These are phyloP conservation scores for Wallacemonas collosoma DNA, from an alignment of 208 protist species.

Conservation along the genomic window DNA sequence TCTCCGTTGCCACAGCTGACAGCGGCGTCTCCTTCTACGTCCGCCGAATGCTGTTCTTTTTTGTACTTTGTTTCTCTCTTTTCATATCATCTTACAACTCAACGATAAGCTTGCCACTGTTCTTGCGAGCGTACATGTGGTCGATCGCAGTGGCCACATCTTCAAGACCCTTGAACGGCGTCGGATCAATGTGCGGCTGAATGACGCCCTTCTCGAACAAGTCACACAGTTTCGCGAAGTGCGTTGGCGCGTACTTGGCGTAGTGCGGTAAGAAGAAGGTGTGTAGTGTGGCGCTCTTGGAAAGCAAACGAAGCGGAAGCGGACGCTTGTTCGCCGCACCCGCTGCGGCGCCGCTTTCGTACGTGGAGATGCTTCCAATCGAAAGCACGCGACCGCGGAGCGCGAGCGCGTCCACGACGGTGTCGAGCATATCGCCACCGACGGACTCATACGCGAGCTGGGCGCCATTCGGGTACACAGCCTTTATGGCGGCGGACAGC, in stretches of 20 bases:
- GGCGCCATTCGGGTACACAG: constrained; percentile 64
- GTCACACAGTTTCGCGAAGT: constrained; percentile 68
- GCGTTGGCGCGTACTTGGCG: constrained; percentile 54
- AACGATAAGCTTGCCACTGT: constrained; percentile 83
- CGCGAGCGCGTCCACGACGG: constrained; percentile 59
- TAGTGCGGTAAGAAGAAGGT: constrained; percentile 90
- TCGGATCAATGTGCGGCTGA: constrained; percentile 57
- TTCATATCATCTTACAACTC: constrained; percentile 31
- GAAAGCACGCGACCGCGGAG: constrained; percentile 74
- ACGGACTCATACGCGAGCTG: constrained; percentile 92
- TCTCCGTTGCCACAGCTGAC: too few relatives aligned
- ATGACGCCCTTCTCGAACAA: constrained; percentile 53
- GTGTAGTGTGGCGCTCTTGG: constrained; percentile 78
- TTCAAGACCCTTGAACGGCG: constrained; percentile 63
- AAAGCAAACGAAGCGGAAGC: constrained; percentile 69
- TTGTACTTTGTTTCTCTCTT: background rate
- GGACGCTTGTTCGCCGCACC: constrained; percentile 25
- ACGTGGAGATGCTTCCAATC: constrained; percentile 84
- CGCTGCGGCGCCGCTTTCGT: constrained; percentile 28
- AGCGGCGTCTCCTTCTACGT: too few relatives aligned
- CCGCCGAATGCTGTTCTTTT: background rate
- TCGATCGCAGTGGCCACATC: constrained; percentile 73
- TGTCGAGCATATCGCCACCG: constrained; percentile 81
- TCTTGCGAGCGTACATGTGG: constrained; percentile 73
- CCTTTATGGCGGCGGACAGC: constrained; percentile 33